Base-by-base conservation (phyloP, 495 filamentous ascomycete species). In the Alectoria sarmentosa region DNA sequence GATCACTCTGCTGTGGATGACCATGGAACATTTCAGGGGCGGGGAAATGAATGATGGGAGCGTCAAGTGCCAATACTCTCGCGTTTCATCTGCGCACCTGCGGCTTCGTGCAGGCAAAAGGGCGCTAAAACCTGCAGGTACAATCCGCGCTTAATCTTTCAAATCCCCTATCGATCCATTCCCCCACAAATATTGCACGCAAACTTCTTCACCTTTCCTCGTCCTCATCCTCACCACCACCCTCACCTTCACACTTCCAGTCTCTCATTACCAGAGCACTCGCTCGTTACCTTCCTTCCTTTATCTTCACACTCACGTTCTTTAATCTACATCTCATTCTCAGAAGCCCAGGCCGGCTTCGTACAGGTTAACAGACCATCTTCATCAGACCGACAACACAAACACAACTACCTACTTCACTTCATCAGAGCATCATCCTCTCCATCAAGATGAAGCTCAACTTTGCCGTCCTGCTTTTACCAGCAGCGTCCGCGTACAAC, bases 361-460 rank as follows among this genome's bases (percentile, higher is more conserved):
- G 15, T 21, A 55, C 52, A 55, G n/a, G 26, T 55, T 34, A 55
- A 5, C 17, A 55, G 52, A 55, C 48, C 23, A 52, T 28, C 30
- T 55, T 55, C 52, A 55, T 55, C 30, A 55, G 15, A 34, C 52
- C 14, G 30, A 23, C 17, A 34, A 19, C 52, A 55, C 52, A 34
- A 55, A 17, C 1, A 34, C 17, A 13, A 28, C 48, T 14, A 10
- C 17, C 30, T 0, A 19, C 30, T 55, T 55, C 28, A 55, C 52
- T 21, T 32, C 52, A 34, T 55, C 14, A 3, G 21, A 55, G 14
- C 30, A 55, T 6, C 52, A 19, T 36, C 28, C 28, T 9, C 15
- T 55, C 52, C 4, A 55, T 34, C 52, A n/a, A 32, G 15, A 63
- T 63, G 61, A 63, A 63, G 61, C 37, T 42, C 61, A 42, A 34